These are phyloP conservation scores for Lentinula aciculospora DNA, from an alignment of 768 basidiomycete genomes.

Conservation along the genomic window DNA sequence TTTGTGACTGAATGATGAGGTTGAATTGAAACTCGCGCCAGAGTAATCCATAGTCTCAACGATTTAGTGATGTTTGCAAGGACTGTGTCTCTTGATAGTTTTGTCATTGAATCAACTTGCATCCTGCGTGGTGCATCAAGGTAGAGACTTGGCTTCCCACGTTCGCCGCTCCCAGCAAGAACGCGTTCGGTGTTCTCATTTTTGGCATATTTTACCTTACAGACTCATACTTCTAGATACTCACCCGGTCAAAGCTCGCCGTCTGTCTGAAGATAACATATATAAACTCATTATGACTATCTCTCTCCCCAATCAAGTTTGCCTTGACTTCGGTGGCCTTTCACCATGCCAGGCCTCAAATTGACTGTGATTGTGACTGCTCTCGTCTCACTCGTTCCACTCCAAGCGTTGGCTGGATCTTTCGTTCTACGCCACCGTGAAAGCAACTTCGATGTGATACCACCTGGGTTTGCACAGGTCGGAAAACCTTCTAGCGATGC, in stretches of 20 bases:
- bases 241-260: neutral
- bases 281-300: too few species aligned
- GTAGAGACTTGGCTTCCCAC: too few species aligned
- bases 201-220: neutral
- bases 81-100: too few species aligned
- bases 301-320: too few species aligned
- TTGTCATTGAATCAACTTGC: too few species aligned
- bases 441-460: neutral
- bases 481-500: constrained; percentile 14
- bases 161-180: neutral
- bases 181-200: neutral
- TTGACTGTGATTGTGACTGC: neutral
- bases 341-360: neutral
- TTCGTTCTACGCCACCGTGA: neutral
- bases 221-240: too few species aligned
- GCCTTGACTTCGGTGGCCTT: neutral
- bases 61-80: too few species aligned
- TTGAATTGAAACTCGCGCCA: too few species aligned
- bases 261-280: neutral
- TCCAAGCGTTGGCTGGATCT: neutral
- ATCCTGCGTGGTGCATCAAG: too few species aligned
- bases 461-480: neutral
- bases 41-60: too few species aligned
- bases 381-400: neutral
- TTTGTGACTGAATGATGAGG: too few species aligned